Evolutionary conservation across 1,284 basidiomycete genomes (phyloP).

Genomic region (Ganoderma lingzhi): DNA sequence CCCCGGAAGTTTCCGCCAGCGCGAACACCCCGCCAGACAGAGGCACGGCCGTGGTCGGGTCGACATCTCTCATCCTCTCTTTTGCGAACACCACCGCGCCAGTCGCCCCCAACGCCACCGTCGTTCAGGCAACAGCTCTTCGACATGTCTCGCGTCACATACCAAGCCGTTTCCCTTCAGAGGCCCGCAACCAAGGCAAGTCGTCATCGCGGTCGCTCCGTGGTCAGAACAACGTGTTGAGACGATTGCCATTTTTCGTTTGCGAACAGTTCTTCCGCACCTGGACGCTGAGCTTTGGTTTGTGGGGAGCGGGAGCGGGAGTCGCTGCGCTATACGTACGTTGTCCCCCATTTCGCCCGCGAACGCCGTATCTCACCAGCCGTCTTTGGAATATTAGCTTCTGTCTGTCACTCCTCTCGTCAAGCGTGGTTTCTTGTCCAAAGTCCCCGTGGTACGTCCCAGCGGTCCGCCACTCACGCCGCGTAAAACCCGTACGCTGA

Average conservation of each 20-base stretch:
- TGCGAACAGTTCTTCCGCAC: constrained; percentile 45
- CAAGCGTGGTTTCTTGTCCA: constrained; percentile 50
- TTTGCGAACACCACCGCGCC: constrained; percentile 23
- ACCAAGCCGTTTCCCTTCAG: constrained; percentile 32
- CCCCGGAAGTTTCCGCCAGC: constrained; percentile 29
- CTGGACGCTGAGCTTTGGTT: constrained; percentile 65
- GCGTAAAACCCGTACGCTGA: constrained; percentile 14
- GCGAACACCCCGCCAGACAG: constrained; percentile 15
- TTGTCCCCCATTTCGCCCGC: constrained; percentile 24
- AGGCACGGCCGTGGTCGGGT: constrained; percentile 9
- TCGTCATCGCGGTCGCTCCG: background rate
- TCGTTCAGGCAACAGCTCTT: constrained; percentile 21
- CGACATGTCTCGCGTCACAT: constrained; percentile 40
- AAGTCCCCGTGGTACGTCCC: constrained; percentile 51
- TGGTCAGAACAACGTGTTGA: constrained; percentile 1
- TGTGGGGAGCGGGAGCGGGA: constrained; percentile 78
- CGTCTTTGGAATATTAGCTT: constrained; percentile 37
- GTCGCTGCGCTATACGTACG: constrained; percentile 71
- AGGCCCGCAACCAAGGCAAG: constrained; percentile 35
- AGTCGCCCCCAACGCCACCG: constrained; percentile 20
- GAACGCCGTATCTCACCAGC: constrained; percentile 15
- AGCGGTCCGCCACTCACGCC: constrained; percentile 20
- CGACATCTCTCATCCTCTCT: background rate
- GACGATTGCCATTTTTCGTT: constrained; percentile 10
- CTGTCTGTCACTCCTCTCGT: constrained; percentile 54